phyloP scores from a whole-genome alignment of 2,329 filamentous ascomycete genomes.

The Pestalotiopsis sp. region DNA sequence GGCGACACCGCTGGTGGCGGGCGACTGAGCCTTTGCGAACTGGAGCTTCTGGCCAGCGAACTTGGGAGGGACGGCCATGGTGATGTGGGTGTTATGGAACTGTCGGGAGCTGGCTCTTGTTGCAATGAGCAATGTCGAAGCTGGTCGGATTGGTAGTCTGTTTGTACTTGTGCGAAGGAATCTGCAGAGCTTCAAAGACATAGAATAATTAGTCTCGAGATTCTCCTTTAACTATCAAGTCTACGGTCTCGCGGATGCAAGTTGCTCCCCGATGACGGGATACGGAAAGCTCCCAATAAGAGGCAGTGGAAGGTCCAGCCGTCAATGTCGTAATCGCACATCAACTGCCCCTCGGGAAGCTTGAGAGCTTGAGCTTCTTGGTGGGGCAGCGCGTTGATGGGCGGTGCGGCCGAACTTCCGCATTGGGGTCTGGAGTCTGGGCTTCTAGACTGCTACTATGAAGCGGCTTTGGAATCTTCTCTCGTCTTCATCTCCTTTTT shows the following conservation, averaged over 20 bases:
- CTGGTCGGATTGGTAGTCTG: not conserved
- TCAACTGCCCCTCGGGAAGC: not conserved
- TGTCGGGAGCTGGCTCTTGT: not conserved
- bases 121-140: not conserved
- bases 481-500: not conserved
- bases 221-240: not conserved
- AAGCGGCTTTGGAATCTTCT: not conserved
- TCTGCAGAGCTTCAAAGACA: not conserved
- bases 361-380: not conserved
- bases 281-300: not conserved
- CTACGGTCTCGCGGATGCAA: not conserved
- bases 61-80: conserved; percentile 77
- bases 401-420: not conserved
- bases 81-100: not conserved
- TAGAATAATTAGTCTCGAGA: not conserved
- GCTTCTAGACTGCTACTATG: no score
- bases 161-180: not conserved
- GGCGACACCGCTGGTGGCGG: conserved; percentile 37
- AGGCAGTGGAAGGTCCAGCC: not conserved
- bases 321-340: not conserved
- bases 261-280: not conserved
- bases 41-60: conserved; percentile 73
- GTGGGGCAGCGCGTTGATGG: not conserved
- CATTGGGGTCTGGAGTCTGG: no score
- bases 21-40: conserved; percentile 41